Evolutionary conservation across 2,329 filamentous ascomycete genomes (phyloP), one percentile per base, ranked within the genome.

Genomic region (Sclerotinia spermophila): DNA sequence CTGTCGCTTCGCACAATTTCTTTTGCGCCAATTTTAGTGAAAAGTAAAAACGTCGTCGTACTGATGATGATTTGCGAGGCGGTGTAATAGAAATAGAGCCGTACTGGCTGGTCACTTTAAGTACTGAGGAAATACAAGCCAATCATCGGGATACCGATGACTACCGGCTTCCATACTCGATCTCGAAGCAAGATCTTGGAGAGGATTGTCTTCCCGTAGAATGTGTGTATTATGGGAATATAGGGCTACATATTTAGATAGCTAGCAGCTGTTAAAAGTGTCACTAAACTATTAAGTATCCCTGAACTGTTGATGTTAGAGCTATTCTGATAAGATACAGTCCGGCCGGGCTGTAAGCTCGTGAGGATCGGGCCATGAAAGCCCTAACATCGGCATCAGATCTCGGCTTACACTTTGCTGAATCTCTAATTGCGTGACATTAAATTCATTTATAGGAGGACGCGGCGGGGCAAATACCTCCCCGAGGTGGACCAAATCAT

Each of bases 121-220:
- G 51, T 11, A 19, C 30, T 27, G 13, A 61, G 27, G n/a, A 30
- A 51, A 60, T 68, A 24, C 24, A 45, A 48, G 33, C 33, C 55
- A 58, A 60, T 35, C 38, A 38, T 51, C 55, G 66, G 40, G 38
- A 68, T 68, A 24, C 66, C 66, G 66, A 30, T 42, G 66, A 40
- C 24, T 53, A 19, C 35, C n/a, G 45, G 35, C 33, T 53, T 53
- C 33, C 27, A 51, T 65, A n/a, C 45, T 53, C 45, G 19, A 65
- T 53, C 17, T 53, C 51, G 19, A 66, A 59, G 27, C 40, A 44
- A 59, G 51, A 55, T 44, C 53, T 59, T 42, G 35, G 10, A 44
- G 40, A 33, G 35, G 27, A 61, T 40, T 8, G 17, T 53, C n/a
- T 19, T 51, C 27, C 24, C 33, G 33, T 40, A 35, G 30, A 51